Evolutionary conservation across 2,329 filamentous ascomycete genomes (phyloP), one percentile per base, ranked within the genome.

Genomic region (Geosmithia flava): DNA sequence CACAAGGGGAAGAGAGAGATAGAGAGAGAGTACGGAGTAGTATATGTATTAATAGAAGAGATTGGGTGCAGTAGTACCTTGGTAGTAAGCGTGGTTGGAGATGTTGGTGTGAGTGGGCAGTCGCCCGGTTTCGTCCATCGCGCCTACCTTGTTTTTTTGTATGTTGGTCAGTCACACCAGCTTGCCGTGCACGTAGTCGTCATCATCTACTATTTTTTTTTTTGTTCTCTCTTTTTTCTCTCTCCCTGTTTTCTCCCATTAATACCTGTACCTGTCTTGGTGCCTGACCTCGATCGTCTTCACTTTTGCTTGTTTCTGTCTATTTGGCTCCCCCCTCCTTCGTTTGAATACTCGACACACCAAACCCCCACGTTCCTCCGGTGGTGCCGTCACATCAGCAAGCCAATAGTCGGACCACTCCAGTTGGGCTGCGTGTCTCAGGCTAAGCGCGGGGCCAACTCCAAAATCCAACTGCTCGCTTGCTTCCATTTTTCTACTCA

Each of bases 401-500:
- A 3, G 37, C 15, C 19, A 16, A 7, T 23, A 20, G 17, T 23
- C 44, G 16, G 13, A 23, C 44, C 44, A n/a, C 33, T 13, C 33
- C 23, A 27, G 33, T 37, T 37, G 33, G 33, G 33, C 33, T 37
- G 5, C 15, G 33, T 37, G 33, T 37, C 33, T 37, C 33, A 37
- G 33, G 33, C 33, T 19, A n/a, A 45, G 20, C 46, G 49, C 49
- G 49, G 49, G 49, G 49, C 49, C 47, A 42, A 46, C 23, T 27
- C 8, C 23, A 27, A 8, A 27, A 27, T 47, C 43, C 33, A 44
- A 42, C 20, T 33, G 19, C 29, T 41, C 37, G 46, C 48, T 46
- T 51, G 52, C 47, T 54, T 51, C 55, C 57, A n/a, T 58, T 58
- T 54, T 55, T 55, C 58, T 55, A 53, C 51, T 56, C 59, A 68